Percentiles rank a stretch among this genome's conserved stretches.
phyloP scores from a whole-genome alignment of 2,329 filamentous ascomycete species.

The Sarocladiaceae sp. region DNA sequence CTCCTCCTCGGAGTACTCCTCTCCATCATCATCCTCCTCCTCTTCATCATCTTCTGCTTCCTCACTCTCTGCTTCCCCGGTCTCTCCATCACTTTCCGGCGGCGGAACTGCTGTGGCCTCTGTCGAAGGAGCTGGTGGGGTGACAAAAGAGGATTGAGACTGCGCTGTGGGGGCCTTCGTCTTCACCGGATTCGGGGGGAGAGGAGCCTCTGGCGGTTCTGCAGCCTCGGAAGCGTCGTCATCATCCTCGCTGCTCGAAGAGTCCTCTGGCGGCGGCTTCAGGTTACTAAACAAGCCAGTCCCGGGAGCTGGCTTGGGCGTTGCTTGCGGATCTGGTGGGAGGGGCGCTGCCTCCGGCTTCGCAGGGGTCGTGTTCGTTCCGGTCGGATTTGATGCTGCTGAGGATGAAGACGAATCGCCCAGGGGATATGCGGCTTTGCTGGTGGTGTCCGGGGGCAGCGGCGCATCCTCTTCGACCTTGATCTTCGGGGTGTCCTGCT shows the following conservation, averaged over 20 bases:
- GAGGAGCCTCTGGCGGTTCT: constrained; percentile 27
- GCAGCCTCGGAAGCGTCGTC: constrained; percentile 13
- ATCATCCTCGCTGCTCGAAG: background rate
- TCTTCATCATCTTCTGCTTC: constrained; percentile 36
- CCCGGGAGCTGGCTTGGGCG: background rate
- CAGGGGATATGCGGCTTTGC: constrained; percentile 44
- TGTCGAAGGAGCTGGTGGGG: constrained; percentile 9
- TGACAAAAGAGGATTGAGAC: background rate
- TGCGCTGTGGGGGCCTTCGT: constrained; percentile 13
- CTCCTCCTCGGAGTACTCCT: constrained; percentile 38
- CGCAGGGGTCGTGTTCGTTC: constrained; percentile 23
- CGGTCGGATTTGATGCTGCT: constrained; percentile 31
- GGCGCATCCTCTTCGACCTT: constrained; percentile 36
- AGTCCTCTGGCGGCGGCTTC: background rate
- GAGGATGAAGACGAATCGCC: constrained; percentile 52
- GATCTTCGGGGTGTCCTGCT: constrained; percentile 27
- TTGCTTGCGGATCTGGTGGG: background rate
- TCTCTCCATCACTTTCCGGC: constrained; percentile 17
- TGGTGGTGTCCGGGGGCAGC: constrained; percentile 52
- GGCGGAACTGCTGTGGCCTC: constrained; percentile 32
- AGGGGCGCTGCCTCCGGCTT: constrained; percentile 16
- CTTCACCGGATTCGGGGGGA: constrained; percentile 37
- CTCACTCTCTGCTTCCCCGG: constrained; percentile 34
- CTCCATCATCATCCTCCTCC: constrained; percentile 33
- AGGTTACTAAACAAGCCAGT: background rate